Base-by-base conservation (phyloP, 2,329 filamentous ascomycete genomes). In the Clonostachys byssicola region DNA sequence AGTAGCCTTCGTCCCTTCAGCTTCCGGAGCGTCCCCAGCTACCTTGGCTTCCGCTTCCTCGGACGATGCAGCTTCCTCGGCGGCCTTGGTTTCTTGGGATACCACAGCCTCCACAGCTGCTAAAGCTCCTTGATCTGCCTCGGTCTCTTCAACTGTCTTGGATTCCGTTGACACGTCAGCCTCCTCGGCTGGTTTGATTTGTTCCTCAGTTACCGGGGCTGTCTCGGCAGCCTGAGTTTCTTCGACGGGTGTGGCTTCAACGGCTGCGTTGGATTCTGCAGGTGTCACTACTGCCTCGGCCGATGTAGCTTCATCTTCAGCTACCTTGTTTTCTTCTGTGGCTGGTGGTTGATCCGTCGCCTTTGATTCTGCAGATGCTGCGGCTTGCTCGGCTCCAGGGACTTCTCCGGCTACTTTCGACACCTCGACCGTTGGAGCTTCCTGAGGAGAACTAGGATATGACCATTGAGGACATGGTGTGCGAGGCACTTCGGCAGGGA, bases 401-500 rank as follows among this genome's bases (percentile, higher is more conserved):
- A 18, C 17, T 18, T 39, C 36, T n/a, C 6, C 12, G 45, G 46
- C 18, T 41, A 34, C 6, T 30, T 48, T 35, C 6, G 23, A 23
- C 7, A 23, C 23, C 13, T 35, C 42, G 14, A 12, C 42, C n/a
- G 40, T 20, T 23, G n/a, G 16, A 14, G n/a, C 13, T 20, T 42
- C 40, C 23, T 23, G 83, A 89, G 56, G 90, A 94, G 54, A 97
- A 97, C 60, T 88, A 95, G 46, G 91, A 97, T 57, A 97, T 99
- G 91, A 86, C 76, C 33, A 88, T 99, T 50, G 91, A 95, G 46
- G 94, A 99, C 65, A 99, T 99, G 94, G 83, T 99, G 16, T 84
- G 90, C 33, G 92, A 96, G 61, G 89, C 88, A 2, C 75, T 85
- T 56, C 82, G 88, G 5, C 80, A 96, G 34, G 94, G 8, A 3